Evolutionary conservation across 495 filamentous ascomycete species (phyloP).

Genomic region (Schizothecium vesticola): DNA sequence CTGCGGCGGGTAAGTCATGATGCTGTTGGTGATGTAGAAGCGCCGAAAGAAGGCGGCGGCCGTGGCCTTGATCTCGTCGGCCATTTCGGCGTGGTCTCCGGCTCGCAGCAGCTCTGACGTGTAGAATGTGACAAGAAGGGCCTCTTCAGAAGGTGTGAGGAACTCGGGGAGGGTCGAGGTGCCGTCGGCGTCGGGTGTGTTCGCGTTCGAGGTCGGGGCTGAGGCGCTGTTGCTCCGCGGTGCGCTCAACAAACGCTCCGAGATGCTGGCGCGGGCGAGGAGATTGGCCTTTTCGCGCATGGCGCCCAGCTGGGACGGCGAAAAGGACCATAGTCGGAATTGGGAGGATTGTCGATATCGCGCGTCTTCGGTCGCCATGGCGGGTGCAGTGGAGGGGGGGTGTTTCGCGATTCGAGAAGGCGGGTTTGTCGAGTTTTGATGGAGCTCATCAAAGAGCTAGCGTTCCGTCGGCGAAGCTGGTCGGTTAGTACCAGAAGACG

Average conservation of each 20-base stretch:
- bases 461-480: background rate
- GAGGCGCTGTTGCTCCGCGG: slow-evolving; percentile 22
- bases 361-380: slow-evolving; percentile 68
- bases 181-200: slow-evolving; percentile 32
- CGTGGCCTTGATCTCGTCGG: slow-evolving; percentile 80
- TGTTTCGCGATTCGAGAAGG: background rate
- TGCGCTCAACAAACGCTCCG: slow-evolving; percentile 28
- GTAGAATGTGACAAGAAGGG: slow-evolving; percentile 72
- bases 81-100: slow-evolving; percentile 68
- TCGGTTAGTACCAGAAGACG: background rate
- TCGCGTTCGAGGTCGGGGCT: slow-evolving; percentile 26
- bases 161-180: slow-evolving; percentile 57
- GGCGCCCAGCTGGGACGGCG: slow-evolving; percentile 59
- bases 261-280: slow-evolving; percentile 66
- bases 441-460: background rate
- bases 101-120: slow-evolving; percentile 68
- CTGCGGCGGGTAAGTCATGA: slow-evolving; percentile 90
- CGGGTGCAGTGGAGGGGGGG: background rate
- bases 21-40: slow-evolving; percentile 90
- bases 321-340: slow-evolving; percentile 90
- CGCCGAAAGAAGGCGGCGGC: slow-evolving; percentile 86
- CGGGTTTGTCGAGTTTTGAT: background rate
- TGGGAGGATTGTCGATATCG: slow-evolving; percentile 89
- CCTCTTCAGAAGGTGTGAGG: slow-evolving; percentile 73
- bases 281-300: slow-evolving; percentile 72